A percentile compares a stretch with the other conserved stretches of the same genome.
phyloP scores from a whole-genome alignment of 495 filamentous ascomycete genomes.

The Annulohypoxylon stygium region DNA sequence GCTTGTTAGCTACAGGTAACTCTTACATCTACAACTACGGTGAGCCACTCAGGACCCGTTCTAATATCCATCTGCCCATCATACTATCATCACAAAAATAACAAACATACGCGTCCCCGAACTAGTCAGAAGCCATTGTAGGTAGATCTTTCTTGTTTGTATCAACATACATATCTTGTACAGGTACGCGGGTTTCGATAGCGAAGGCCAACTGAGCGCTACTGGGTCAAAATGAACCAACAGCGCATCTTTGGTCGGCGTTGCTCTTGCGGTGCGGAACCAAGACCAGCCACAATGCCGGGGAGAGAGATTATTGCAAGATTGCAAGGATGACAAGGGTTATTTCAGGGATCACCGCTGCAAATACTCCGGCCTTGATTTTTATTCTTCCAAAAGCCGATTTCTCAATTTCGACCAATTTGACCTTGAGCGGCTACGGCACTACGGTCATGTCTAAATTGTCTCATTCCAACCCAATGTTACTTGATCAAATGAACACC shows the following conservation, averaged over 20 bases:
- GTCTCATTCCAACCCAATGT: constrained; percentile 35
- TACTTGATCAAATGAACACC: constrained; percentile 28
- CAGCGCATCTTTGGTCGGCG: constrained; percentile 25
- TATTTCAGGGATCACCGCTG: constrained; percentile 39
- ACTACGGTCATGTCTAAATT: constrained; percentile 16
- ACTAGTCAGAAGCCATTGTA: neutral
- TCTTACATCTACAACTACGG: constrained; percentile 7
- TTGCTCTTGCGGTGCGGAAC: constrained; percentile 27
- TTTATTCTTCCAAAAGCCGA: constrained; percentile 10
- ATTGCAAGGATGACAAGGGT: constrained; percentile 26
- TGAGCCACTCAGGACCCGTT: neutral
- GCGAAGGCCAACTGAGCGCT: neutral
- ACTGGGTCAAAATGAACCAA: neutral
- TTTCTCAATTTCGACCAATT: neutral
- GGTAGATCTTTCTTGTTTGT: constrained; percentile 8
- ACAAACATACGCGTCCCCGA: constrained; percentile 5
- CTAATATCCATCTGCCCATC: neutral
- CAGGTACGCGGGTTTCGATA: neutral
- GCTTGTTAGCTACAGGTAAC: neutral
- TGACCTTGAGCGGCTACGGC: neutral
- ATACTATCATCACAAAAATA: constrained; percentile 6
- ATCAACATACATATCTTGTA: constrained; percentile 7
- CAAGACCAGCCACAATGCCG: constrained; percentile 31
- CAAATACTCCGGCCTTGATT: constrained; percentile 41
- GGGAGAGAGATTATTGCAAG: neutral